Percentiles rank a stretch among this genome's conserved stretches.
phyloP scores from a whole-genome alignment of 2,329 filamentous ascomycete genomes.

The Pyrenophora seminiperda region DNA sequence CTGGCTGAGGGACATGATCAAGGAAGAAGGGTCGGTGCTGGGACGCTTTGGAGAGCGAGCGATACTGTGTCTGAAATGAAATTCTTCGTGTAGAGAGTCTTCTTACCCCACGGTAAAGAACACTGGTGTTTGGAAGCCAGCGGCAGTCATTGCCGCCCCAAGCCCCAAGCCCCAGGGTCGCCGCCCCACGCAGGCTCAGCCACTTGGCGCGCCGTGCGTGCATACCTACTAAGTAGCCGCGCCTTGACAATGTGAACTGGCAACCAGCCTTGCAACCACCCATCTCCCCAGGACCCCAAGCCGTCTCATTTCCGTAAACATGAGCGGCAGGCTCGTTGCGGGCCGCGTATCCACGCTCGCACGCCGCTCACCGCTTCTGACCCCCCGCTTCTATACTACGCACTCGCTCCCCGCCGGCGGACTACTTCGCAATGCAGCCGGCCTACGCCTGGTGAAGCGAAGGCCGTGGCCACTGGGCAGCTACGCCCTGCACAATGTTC shows the following conservation, averaged over 20 bases:
- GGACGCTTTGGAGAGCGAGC: constrained; percentile 79
- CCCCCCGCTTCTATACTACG: constrained; percentile 55
- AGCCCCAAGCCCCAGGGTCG: too few relatives aligned
- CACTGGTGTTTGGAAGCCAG: too few relatives aligned
- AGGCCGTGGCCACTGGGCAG: constrained; percentile 76
- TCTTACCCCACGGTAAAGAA: too few relatives aligned
- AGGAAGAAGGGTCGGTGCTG: constrained; percentile 73
- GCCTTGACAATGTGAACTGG: constrained; percentile 8
- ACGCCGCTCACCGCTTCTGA: constrained; percentile 67
- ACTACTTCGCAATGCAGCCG: constrained; percentile 45
- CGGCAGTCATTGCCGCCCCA: too few relatives aligned
- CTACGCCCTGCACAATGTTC: constrained; percentile 82
- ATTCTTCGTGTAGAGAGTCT: too few relatives aligned
- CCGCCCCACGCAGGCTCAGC: constrained; percentile 16
- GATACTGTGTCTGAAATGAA: constrained; percentile 65
- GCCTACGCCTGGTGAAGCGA: constrained; percentile 49
- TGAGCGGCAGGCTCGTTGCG: constrained; percentile 77
- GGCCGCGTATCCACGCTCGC: constrained; percentile 71
- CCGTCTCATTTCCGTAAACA: constrained; percentile 42
- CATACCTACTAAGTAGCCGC: too few relatives aligned
- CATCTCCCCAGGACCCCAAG: constrained; percentile 10
- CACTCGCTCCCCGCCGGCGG: constrained; percentile 45
- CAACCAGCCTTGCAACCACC: constrained; percentile 7
- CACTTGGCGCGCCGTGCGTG: constrained; percentile 14
- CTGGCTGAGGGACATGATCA: constrained; percentile 79